A percentile compares a stretch with the other conserved stretches of the same genome.
These are phyloP conservation scores for Verticillium tricorpus DNA, from an alignment of 2,329 filamentous ascomycete genomes.

Conservation along the genomic window DNA sequence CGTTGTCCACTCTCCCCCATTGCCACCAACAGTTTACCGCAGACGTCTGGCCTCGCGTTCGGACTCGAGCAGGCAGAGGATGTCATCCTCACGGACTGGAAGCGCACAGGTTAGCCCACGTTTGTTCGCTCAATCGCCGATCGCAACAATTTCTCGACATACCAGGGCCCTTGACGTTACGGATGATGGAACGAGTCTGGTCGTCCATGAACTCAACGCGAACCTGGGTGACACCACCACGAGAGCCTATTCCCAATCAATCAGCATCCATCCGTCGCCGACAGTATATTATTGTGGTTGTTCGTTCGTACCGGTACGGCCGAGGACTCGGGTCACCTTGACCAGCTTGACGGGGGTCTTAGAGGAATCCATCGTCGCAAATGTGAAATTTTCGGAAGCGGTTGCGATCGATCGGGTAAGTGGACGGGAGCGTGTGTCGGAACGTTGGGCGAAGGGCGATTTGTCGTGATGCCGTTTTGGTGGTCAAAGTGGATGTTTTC, in stretches of 20 bases:
- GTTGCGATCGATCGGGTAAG: not conserved
- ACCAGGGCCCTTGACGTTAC: slow-evolving; percentile 99
- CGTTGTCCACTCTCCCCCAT: not conserved
- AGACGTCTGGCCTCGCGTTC: slow-evolving; percentile 98
- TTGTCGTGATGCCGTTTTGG: not conserved
- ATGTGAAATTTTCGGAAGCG: not conserved
- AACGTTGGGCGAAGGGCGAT: not conserved
- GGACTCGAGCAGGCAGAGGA: slow-evolving; percentile 99
- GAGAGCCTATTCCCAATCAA: slow-evolving; percentile 64
- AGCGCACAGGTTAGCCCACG: not conserved
- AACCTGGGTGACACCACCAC: slow-evolving; percentile 99
- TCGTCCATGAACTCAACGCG: slow-evolving; percentile 99
- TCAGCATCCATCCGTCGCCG: not conserved
- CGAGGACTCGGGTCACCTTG: slow-evolving; percentile 98
- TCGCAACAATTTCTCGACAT: slow-evolving; percentile 25
- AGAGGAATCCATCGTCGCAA: slow-evolving; percentile 71
- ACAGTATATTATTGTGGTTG: not conserved
- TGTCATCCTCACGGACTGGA: slow-evolving; percentile 79
- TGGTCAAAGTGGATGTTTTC: not conserved
- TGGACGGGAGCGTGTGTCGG: not conserved
- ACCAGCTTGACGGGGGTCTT: slow-evolving; percentile 99
- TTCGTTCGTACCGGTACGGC: slow-evolving; percentile 76
- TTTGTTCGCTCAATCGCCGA: not conserved
- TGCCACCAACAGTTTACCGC: slow-evolving; percentile 59
- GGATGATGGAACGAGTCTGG: slow-evolving; percentile 96